A percentile compares a stretch with the other conserved stretches of the same genome.
Evolutionary conservation across 768 basidiomycete species (phyloP).

Genomic region (Xanthoconium stramineum): DNA sequence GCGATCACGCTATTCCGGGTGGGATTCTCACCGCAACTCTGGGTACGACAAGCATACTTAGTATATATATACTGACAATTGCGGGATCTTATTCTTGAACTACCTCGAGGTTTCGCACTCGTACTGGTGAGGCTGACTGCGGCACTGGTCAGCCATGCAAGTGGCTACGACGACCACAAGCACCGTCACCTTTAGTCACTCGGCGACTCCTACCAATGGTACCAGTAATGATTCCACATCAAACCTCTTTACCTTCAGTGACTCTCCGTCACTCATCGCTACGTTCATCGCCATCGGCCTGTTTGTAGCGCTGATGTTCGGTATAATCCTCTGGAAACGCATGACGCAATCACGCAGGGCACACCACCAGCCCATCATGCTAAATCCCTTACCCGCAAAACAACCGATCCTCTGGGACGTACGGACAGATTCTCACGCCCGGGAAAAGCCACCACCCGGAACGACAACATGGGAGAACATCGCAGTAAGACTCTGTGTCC

Average conservation of each 20-base stretch:
- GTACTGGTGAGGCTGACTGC: neutral
- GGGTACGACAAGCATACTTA: neutral
- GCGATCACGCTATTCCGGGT: constrained; percentile 1
- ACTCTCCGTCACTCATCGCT: constrained; percentile 55
- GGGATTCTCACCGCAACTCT: neutral
- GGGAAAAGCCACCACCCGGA: neutral
- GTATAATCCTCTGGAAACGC: constrained; percentile 47
- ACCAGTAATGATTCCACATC: neutral
- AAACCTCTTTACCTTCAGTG: constrained; percentile 29
- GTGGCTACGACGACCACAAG: constrained; percentile 19
- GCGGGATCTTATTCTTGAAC: neutral
- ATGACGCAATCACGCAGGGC: constrained; percentile 18
- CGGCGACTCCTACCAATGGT: neutral
- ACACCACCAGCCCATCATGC: constrained; percentile 3
- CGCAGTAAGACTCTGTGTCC: constrained; percentile 33
- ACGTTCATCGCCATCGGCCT: constrained; percentile 59
- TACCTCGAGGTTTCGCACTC: constrained; percentile 14
- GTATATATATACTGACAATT: constrained; percentile 10
- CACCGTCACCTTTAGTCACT: neutral
- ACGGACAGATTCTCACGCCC: constrained; percentile 21
- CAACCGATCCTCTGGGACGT: constrained; percentile 48
- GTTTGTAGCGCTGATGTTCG: constrained; percentile 46
- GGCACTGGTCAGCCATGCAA: constrained; percentile 10
- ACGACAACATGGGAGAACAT: constrained; percentile 38
- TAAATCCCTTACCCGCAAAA: constrained; percentile 14